phyloP scores from a whole-genome alignment of 1,284 basidiomycete species.

The Cryptococcus hybrid region DNA sequence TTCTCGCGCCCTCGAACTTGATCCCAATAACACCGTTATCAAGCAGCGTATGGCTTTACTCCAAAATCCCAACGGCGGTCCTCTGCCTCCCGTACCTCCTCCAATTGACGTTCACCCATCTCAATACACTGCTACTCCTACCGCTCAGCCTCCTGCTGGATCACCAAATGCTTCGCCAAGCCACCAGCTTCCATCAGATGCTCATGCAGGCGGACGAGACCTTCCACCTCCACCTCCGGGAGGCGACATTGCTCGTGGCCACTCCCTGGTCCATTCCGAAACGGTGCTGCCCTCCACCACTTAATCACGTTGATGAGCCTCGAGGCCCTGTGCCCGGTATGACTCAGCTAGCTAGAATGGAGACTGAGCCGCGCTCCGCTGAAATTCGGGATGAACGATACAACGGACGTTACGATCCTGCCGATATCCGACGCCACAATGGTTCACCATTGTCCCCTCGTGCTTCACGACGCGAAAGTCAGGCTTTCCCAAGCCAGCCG shows the following conservation, averaged over 20 bases:
- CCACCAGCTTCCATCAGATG: conserved; percentile 10
- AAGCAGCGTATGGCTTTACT: conserved; percentile 72
- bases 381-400: conserved; percentile 9
- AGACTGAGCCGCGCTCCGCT: conserved; percentile 65
- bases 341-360: conserved; percentile 80
- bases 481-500: too few relatives aligned
- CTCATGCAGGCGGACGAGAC: conserved; percentile 29
- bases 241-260: conserved; percentile 20
- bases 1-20: conserved; percentile 84
- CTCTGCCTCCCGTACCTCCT: conserved; percentile 74
- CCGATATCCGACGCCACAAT: conserved; percentile 15
- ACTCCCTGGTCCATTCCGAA: conserved; percentile 45
- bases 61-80: conserved; percentile 75
- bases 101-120: conserved; percentile 95
- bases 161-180: conserved; percentile 26
- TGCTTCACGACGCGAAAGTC: too few relatives aligned
- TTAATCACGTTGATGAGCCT: conserved; percentile 42
- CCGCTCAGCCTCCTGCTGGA: conserved; percentile 22
- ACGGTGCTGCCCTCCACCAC: conserved; percentile 43
- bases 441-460: conserved; percentile 41
- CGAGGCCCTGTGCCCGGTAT: conserved; percentile 45
- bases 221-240: conserved; percentile 38
- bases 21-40: conserved; percentile 75
- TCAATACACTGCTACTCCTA: conserved; percentile 66
- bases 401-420: conserved; percentile 33